Conservation (phyloP, 306 rosid genomes). For the Dryas octopetala region DNA sequence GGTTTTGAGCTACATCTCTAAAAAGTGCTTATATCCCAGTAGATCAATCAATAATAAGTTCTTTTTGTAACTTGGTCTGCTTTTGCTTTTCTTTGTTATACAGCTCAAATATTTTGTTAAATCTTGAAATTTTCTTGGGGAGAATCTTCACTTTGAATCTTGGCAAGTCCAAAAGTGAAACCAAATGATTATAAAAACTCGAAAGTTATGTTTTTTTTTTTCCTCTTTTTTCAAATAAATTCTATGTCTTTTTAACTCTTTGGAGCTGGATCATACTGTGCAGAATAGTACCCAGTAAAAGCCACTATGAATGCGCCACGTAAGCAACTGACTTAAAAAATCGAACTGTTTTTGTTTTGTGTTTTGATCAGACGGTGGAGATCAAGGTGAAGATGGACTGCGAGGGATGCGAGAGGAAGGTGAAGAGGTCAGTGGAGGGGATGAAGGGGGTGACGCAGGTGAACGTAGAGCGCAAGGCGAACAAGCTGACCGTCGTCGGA, state of each 20-base stretch:
- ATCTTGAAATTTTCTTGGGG: not conserved
- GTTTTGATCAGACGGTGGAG: constrained; percentile 67
- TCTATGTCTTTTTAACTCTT: not conserved
- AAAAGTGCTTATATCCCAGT: too few relatives aligned
- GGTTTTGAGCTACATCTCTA: not conserved
- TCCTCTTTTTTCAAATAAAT: not conserved
- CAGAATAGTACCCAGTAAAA: not conserved
- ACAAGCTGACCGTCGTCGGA: constrained; percentile 67
- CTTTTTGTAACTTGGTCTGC: not conserved
- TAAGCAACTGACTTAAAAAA: not conserved
- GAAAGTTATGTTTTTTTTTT: not conserved
- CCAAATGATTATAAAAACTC: not conserved
- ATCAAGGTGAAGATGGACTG: constrained; percentile 84
- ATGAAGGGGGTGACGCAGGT: constrained; percentile 80
- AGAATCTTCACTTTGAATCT: not conserved
- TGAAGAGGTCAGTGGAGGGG: constrained; percentile 62
- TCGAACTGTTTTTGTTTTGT: not conserved
- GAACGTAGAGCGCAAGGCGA: constrained; percentile 59
- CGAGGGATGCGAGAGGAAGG: constrained; percentile 84
- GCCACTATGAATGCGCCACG: not conserved
- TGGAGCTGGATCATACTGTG: not conserved
- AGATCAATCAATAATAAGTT: too few relatives aligned
- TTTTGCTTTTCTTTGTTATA: not conserved
- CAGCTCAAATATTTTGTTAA: not conserved
- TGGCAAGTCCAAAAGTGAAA: not conserved